Evolutionary conservation across 2,329 filamentous ascomycete genomes (phyloP), one percentile per base, ranked within the genome.

Genomic region (Zasmidium citrigriseum): DNA sequence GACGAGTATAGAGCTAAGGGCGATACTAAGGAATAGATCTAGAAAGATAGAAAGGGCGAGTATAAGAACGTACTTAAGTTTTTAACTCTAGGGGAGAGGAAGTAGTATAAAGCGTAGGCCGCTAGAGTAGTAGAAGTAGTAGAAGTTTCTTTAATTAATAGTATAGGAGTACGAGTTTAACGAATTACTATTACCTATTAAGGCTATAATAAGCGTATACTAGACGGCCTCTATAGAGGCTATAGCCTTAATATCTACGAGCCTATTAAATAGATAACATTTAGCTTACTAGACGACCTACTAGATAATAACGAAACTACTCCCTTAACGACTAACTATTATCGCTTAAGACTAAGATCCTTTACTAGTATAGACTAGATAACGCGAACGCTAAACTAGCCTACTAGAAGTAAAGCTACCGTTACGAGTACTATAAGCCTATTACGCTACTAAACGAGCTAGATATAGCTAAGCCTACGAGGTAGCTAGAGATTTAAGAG

Each of bases 51-150:
- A 1, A 51, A 51, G 11, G 3, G 48, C 12, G 25, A 24, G 21
- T 51, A 51, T 20, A 20, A 51, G 48, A 14, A 51, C 23, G 23
- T 51, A 27, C 21, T 51, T 25, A 48, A 48, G n/a, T 18, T 51
- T 27, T 51, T 29, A 27, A 16, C 29, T 12, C 22, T 27, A 29
- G 48, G 25, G 22, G 23, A 51, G 48, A 51, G 25, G 24, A 29
- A 51, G 21, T 27, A 16, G 25, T 51, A 51, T 51, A 29, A 51
- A 27, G 1, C 14, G 23, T 51, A 34, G 23, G 18, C 18, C 48
- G 9, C 5, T 27, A 51, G 48, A 27, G 25, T 20, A 20, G 5
- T 29, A 29, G 2, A 9, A 51, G 2, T 50, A 50, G 21, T 50
- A 50, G n/a, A 7, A 25, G 27, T 12, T 51, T 27, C 22, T n/a